These are phyloP conservation scores for Skeletonema potamos DNA, from an alignment of 108 stramenopile genomes.

Conservation along the genomic window DNA sequence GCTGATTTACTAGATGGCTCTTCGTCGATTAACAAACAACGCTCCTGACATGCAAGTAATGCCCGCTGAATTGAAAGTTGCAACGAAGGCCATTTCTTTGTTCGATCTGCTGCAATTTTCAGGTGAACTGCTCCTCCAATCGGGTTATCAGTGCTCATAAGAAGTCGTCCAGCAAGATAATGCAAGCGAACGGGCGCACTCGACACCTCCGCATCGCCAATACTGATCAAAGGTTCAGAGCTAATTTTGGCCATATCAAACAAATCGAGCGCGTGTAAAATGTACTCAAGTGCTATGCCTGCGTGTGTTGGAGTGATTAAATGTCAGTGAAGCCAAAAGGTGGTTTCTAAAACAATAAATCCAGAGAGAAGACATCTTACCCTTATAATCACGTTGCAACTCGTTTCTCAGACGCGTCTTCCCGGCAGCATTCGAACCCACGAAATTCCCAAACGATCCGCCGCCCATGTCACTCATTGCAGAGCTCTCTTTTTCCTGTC, in stretches of 20 bases:
- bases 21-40: slow-evolving; percentile 10
- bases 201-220: background rate
- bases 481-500: slow-evolving; percentile 6
- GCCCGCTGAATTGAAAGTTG: slow-evolving; percentile 60
- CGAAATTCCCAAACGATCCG: slow-evolving; percentile 48
- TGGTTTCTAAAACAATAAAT: background rate
- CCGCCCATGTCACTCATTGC: slow-evolving; percentile 2
- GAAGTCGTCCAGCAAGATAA: slow-evolving; percentile 77
- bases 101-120: slow-evolving; percentile 47
- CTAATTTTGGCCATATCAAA: slow-evolving; percentile 43
- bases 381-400: slow-evolving; percentile 53
- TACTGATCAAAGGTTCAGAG: slow-evolving; percentile 10
- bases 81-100: slow-evolving; percentile 66
- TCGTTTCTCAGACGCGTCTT: slow-evolving; percentile 40
- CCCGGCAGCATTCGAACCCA: slow-evolving; percentile 50
- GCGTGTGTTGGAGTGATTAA: background rate
- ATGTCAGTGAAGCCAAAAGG: background rate
- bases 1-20: slow-evolving; percentile 6
- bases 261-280: slow-evolving; percentile 60
- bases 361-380: slow-evolving; percentile 14
- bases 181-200: slow-evolving; percentile 57
- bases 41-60: slow-evolving; percentile 63
- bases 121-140: slow-evolving; percentile 56
- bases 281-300: slow-evolving; percentile 58
- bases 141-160: slow-evolving; percentile 50